A percentile compares a stretch with the other conserved stretches of the same genome.
Evolutionary conservation across 1,284 basidiomycete genomes (phyloP).

Genomic region (Ceratobasidium sp.): DNA sequence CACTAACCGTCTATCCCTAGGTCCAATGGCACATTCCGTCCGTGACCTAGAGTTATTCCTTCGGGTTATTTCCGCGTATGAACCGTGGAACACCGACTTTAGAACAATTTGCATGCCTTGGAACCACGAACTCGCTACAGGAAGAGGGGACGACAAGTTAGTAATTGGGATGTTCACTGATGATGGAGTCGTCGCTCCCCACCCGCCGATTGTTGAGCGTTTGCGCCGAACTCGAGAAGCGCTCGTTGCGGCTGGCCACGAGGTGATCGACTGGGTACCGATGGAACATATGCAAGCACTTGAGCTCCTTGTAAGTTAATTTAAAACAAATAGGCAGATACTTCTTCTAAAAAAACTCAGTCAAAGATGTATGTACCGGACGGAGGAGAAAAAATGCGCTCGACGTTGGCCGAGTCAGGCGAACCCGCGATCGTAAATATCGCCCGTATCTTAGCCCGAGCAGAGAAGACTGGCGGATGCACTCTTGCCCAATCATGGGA

Average conservation of each 20-base stretch:
- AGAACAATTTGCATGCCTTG: slow-evolving; percentile 61
- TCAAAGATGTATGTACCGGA: slow-evolving; percentile 59
- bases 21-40: slow-evolving; percentile 60
- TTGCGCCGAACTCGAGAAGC: slow-evolving; percentile 51
- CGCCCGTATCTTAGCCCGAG: slow-evolving; percentile 58
- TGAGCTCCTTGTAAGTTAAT: slow-evolving; percentile 57
- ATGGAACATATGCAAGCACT: slow-evolving; percentile 57
- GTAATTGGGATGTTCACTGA: slow-evolving; percentile 62
- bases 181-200: slow-evolving; percentile 62
- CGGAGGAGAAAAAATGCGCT: slow-evolving; percentile 57
- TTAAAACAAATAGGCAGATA: no score
- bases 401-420: slow-evolving; percentile 51
- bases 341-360: no score
- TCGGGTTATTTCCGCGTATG: slow-evolving; percentile 57
- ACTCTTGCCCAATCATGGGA: slow-evolving; percentile 54
- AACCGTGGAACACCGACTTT: slow-evolving; percentile 64
- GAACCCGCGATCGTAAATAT: slow-evolving; percentile 56
- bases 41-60: slow-evolving; percentile 62
- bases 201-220: slow-evolving; percentile 60
- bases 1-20: slow-evolving; percentile 55
- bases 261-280: slow-evolving; percentile 59
- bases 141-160: slow-evolving; percentile 54
- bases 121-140: slow-evolving; percentile 52
- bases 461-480: slow-evolving; percentile 51
- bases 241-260: slow-evolving; percentile 60